A percentile compares a stretch with the other conserved stretches of the same genome.
Conservation (phyloP, 805 yeast genomes). For the Vanderwaltozyma tropicalis region DNA sequence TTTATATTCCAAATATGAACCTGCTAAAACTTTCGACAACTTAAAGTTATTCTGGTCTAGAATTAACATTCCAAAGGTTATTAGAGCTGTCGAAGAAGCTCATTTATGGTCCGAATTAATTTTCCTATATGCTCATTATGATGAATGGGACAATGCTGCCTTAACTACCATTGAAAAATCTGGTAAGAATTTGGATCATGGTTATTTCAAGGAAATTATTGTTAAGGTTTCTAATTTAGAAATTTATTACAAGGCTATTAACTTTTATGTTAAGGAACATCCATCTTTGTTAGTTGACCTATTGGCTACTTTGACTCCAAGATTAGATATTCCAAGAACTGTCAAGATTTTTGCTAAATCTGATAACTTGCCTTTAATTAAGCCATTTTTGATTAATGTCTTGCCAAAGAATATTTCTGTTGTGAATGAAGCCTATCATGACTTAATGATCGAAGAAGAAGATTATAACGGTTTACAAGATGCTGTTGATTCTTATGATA, state of each 20-base stretch:
- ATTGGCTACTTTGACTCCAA: conserved; percentile 71
- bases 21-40: conserved; percentile 89
- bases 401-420: conserved; percentile 81
- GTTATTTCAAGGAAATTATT: conserved; percentile 85
- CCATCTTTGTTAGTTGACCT: conserved; percentile 85
- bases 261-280: conserved; percentile 85
- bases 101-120: conserved; percentile 95
- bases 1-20: conserved; percentile 81
- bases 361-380: conserved; percentile 91
- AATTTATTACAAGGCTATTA: conserved; percentile 93
- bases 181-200: conserved; percentile 85
- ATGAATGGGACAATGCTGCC: conserved; percentile 98
- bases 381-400: conserved; percentile 88
- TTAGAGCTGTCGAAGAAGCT: conserved; percentile 84
- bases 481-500: conserved; percentile 80
- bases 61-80: conserved; percentile 93
- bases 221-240: conserved; percentile 94
- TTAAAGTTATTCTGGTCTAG: conserved; percentile 97
- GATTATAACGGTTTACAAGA: conserved; percentile 83
- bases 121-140: conserved; percentile 94
- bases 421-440: conserved; percentile 93
- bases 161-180: conserved; percentile 92
- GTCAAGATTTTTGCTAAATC: conserved; percentile 90
- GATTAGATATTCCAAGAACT: conserved; percentile 88
- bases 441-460: conserved; percentile 89